These are phyloP conservation scores for Ehretia macrophylla DNA, from an alignment of 257 asterid genomes.

Conservation along the genomic window DNA sequence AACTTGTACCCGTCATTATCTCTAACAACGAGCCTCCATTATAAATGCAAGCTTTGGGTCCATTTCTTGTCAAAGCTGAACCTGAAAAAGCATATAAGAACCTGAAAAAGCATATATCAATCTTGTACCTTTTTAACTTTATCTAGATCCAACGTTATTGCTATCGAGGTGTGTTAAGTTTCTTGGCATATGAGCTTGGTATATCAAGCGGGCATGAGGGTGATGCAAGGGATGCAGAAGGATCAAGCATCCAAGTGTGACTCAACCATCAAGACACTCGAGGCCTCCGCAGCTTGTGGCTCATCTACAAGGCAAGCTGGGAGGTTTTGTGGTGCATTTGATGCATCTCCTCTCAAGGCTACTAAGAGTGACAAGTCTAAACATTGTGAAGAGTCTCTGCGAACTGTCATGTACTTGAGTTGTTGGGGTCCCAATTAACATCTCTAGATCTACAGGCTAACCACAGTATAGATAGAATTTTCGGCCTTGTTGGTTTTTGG, in stretches of 20 bases:
- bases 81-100: no score
- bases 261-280: slow-evolving; percentile 17
- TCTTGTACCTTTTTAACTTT: no score
- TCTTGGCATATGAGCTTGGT: slow-evolving; percentile 6
- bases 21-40: no score
- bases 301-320: slow-evolving; percentile 21
- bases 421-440: slow-evolving; percentile 62
- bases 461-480: no score
- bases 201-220: slow-evolving; percentile 27
- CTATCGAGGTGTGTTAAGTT: no score
- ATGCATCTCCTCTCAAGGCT: slow-evolving; percentile 17
- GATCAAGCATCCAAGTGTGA: slow-evolving; percentile 37
- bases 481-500: no score
- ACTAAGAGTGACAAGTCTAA: slow-evolving; percentile 27
- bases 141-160: no score
- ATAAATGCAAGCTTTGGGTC: no score
- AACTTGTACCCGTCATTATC: no score
- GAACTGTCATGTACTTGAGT: slow-evolving; percentile 62
- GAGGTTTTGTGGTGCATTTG: slow-evolving; percentile 31
- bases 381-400: slow-evolving; percentile 51
- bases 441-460: no score
- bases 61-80: no score
- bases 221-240: slow-evolving; percentile 45
- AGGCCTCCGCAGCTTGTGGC: slow-evolving; percentile 18
- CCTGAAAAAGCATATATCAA: no score